phyloP scores from a whole-genome alignment of 2,329 filamentous ascomycete species.

The Grosmannia clavigera region DNA sequence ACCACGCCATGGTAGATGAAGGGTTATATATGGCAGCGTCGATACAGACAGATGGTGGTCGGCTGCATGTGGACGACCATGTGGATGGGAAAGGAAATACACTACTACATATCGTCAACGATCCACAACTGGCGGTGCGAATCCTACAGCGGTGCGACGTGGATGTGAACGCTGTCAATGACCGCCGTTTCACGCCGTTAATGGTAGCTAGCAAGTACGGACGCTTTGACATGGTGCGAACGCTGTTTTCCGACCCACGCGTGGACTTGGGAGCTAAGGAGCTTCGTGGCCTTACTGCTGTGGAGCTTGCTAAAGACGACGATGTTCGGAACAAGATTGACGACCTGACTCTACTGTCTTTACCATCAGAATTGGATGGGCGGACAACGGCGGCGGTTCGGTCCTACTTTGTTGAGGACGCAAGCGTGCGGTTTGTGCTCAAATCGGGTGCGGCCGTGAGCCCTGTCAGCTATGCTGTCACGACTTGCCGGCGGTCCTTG shows the following conservation, averaged over 20 bases:
- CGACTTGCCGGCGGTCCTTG: slow-evolving; percentile 79
- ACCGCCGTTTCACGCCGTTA: slow-evolving; percentile 85
- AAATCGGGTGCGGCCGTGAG: slow-evolving; percentile 86
- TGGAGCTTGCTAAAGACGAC: slow-evolving; percentile 95
- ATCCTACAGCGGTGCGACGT: slow-evolving; percentile 79
- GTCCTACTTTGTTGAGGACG: slow-evolving; percentile 95
- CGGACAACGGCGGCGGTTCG: slow-evolving; percentile 87
- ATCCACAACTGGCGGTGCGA: slow-evolving; percentile 60
- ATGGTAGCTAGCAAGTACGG: slow-evolving; percentile 99
- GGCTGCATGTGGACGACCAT: slow-evolving; percentile 86
- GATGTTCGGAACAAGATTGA: slow-evolving; percentile 95
- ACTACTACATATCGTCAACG: slow-evolving; percentile 87
- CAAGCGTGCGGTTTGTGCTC: slow-evolving; percentile 79
- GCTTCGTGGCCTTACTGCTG: slow-evolving; percentile 76
- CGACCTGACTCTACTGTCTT: slow-evolving; percentile 75
- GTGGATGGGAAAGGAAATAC: slow-evolving; percentile 90
- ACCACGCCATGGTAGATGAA: slow-evolving; percentile 74
- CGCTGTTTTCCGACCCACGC: slow-evolving; percentile 74
- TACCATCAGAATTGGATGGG: slow-evolving; percentile 57
- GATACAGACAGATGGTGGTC: slow-evolving; percentile 63
- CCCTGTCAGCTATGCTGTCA: slow-evolving; percentile 78
- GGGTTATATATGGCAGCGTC: slow-evolving; percentile 63
- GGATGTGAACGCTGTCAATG: slow-evolving; percentile 92
- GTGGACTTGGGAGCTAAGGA: slow-evolving; percentile 81
- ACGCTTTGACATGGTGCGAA: slow-evolving; percentile 81